These are phyloP conservation scores for Didymella arachidicola DNA, from an alignment of 2,329 filamentous ascomycete genomes.

Conservation along the genomic window DNA sequence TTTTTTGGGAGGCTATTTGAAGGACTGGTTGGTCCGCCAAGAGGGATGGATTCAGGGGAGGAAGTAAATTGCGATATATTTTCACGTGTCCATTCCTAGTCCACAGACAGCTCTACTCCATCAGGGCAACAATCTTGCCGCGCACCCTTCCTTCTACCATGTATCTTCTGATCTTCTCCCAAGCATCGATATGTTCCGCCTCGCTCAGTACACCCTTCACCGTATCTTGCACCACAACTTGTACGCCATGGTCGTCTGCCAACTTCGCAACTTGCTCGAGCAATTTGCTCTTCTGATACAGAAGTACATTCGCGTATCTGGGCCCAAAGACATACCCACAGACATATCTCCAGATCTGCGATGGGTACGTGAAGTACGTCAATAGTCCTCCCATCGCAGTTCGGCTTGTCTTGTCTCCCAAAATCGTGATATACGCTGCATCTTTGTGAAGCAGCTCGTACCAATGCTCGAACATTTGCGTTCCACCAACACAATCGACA, in stretches of 20 bases:
- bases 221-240: slow-evolving; percentile 40
- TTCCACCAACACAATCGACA: slow-evolving; percentile 60
- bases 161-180: slow-evolving; percentile 34
- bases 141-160: slow-evolving; percentile 42
- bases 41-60: neutral
- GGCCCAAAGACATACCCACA: slow-evolving; percentile 38
- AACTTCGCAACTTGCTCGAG: slow-evolving; percentile 35
- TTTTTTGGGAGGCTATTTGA: neutral
- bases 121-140: slow-evolving; percentile 43
- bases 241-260: slow-evolving; percentile 32
- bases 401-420: slow-evolving; percentile 50
- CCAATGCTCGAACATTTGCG: slow-evolving; percentile 54
- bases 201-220: slow-evolving; percentile 38
- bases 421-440: slow-evolving; percentile 54
- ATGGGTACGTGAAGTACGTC: slow-evolving; percentile 44
- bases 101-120: slow-evolving; percentile 14
- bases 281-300: slow-evolving; percentile 35
- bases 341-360: slow-evolving; percentile 35
- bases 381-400: slow-evolving; percentile 49
- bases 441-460: slow-evolving; percentile 43
- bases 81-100: neutral
- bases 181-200: slow-evolving; percentile 25
- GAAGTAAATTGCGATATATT: neutral
- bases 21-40: no score
- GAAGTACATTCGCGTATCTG: slow-evolving; percentile 40